Conservation (phyloP, 345 rosid genomes). For the Brassica cretica region DNA sequence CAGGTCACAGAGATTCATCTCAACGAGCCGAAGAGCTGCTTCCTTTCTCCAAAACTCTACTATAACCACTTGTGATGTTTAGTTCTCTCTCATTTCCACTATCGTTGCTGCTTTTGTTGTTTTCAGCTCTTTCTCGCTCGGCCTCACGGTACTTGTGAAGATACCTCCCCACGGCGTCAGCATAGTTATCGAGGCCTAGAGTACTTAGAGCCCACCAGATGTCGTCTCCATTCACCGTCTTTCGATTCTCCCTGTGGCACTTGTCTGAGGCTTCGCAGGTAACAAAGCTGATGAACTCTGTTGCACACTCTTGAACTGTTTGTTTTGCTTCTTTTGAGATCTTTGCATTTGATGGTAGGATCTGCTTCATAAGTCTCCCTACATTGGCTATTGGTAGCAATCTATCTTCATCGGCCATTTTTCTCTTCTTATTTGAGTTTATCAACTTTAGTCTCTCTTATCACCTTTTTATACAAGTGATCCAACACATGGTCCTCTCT, state of each 20-base stretch:
- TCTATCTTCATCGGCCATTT: conserved; percentile 63
- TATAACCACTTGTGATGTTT: conserved; percentile 25
- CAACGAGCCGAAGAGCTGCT: conserved; percentile 39
- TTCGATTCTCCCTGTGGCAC: conserved; percentile 87
- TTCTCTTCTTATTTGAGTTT: conserved; percentile 6
- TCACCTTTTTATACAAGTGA: conserved; percentile 37
- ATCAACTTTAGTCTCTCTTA: conserved; percentile 26
- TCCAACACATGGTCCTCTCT: conserved; percentile 22
- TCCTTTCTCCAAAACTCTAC: conserved; percentile 56
- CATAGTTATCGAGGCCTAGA: conserved; percentile 72
- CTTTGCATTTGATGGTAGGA: conserved; percentile 73
- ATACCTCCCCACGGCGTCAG: conserved; percentile 64
- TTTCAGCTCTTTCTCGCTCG: conserved; percentile 56
- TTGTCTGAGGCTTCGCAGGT: conserved; percentile 83
- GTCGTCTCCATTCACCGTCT: conserved; percentile 82
- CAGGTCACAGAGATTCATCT: conserved; percentile 26
- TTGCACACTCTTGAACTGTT: conserved; percentile 78
- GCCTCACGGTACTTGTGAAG: conserved; percentile 62
- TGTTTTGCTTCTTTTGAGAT: conserved; percentile 84
- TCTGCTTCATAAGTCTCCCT: conserved; percentile 73
- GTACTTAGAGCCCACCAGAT: conserved; percentile 79
- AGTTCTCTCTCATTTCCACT: conserved; percentile 43
- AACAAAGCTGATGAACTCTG: conserved; percentile 82
- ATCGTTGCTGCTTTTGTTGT: conserved; percentile 34
- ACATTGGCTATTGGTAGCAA: conserved; percentile 80